Evolutionary conservation across 176 grass and related monocot genomes (phyloP).

Genomic region (Otatea glauca): DNA sequence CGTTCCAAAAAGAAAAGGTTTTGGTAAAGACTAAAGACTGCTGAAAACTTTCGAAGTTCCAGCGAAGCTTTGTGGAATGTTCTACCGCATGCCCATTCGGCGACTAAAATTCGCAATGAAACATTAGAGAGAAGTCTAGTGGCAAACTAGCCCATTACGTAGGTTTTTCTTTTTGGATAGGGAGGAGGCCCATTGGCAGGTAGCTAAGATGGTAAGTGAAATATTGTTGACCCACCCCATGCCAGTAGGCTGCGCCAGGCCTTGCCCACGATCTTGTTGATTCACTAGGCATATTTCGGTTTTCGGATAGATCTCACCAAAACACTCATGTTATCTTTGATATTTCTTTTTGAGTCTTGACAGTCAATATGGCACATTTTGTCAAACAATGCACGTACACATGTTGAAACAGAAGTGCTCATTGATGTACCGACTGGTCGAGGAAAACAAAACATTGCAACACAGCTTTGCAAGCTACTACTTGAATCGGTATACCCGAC

Average conservation of each 20-base stretch:
- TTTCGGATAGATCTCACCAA: background rate
- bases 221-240: background rate
- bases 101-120: background rate
- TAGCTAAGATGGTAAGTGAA: background rate
- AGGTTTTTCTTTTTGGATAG: background rate
- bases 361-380: background rate
- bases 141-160: background rate
- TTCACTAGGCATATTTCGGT: background rate
- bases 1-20: background rate
- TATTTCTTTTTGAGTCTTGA: background rate
- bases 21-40: background rate
- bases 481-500: background rate
- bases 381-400: background rate
- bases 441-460: background rate
- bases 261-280: background rate
- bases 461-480: background rate
- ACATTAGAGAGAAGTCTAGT: background rate
- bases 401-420: background rate
- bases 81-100: background rate
- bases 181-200: background rate
- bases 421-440: background rate
- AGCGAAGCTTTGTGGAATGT: background rate
- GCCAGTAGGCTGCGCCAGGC: background rate
- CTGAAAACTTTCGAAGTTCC: background rate
- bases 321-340: background rate